Evolutionary conservation across 768 basidiomycete species (phyloP).

Genomic region (Omphalotus guepiniiformis): DNA sequence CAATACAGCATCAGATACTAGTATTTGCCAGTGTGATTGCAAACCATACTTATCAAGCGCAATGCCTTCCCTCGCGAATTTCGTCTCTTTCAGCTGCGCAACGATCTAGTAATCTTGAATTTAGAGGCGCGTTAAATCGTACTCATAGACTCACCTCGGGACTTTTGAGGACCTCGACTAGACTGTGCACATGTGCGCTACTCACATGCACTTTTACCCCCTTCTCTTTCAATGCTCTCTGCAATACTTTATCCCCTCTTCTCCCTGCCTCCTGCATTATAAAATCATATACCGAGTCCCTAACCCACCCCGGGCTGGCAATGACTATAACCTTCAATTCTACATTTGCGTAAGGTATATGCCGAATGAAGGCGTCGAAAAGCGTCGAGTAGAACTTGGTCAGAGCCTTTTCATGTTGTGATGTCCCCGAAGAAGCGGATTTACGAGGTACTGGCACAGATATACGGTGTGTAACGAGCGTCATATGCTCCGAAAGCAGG

Average conservation of each 20-base stretch:
- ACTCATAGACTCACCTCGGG: constrained; percentile 65
- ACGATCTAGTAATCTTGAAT: constrained; percentile 45
- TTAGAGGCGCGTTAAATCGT: not conserved
- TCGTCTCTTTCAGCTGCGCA: constrained; percentile 84
- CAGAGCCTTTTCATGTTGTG: constrained; percentile 92
- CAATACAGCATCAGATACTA: constrained; percentile 8
- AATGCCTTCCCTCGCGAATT: constrained; percentile 91
- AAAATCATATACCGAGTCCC: constrained; percentile 82
- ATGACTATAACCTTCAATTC: constrained; percentile 87
- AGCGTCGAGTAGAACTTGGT: constrained; percentile 77
- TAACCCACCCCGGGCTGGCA: constrained; percentile 95
- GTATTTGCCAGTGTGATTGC: not conserved
- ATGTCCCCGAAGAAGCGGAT: constrained; percentile 71
- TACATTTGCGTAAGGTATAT: constrained; percentile 78
- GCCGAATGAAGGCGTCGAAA: constrained; percentile 82
- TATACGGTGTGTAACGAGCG: constrained; percentile 85
- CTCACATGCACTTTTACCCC: constrained; percentile 87
- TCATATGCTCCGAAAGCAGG: constrained; percentile 95
- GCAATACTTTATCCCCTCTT: constrained; percentile 79
- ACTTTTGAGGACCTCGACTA: constrained; percentile 91
- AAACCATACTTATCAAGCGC: constrained; percentile 74
- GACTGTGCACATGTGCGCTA: constrained; percentile 92
- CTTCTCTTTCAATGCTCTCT: constrained; percentile 74
- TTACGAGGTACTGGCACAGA: constrained; percentile 90
- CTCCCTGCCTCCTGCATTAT: constrained; percentile 77